phyloP scores from a whole-genome alignment of 2,329 filamentous ascomycete genomes.

The Biscogniauxia mediterranea region DNA sequence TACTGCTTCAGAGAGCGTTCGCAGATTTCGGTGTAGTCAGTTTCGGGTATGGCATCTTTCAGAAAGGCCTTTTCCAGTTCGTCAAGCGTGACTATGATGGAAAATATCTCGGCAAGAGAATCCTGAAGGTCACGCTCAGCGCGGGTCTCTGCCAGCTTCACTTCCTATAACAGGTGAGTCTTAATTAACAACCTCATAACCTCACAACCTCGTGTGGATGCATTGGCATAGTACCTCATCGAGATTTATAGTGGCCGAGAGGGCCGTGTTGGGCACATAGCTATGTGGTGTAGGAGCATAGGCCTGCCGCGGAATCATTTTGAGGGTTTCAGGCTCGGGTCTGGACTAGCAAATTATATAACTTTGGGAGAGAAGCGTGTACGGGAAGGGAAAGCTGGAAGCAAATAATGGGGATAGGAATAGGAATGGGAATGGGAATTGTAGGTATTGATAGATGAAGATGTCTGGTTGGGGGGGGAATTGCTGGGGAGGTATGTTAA shows the following conservation, averaged over 20 bases:
- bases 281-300: conserved; percentile 90
- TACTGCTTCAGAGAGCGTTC: conserved; percentile 93
- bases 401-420: too few relatives aligned
- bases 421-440: too few relatives aligned
- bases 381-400: too few relatives aligned
- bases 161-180: conserved; percentile 61
- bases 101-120: conserved; percentile 94
- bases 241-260: conserved; percentile 87
- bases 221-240: conserved; percentile 86
- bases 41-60: conserved; percentile 88
- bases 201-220: neutral
- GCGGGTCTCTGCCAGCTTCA: conserved; percentile 83
- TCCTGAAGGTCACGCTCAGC: conserved; percentile 92
- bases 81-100: conserved; percentile 93
- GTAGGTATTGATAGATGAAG: too few relatives aligned
- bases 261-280: conserved; percentile 80
- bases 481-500: too few relatives aligned
- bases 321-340: too few relatives aligned
- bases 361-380: too few relatives aligned
- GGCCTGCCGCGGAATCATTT: conserved; percentile 60
- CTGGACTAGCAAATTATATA: too few relatives aligned
- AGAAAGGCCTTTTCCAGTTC: conserved; percentile 95
- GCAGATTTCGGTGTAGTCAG: conserved; percentile 95
- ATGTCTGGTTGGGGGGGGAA: too few relatives aligned
- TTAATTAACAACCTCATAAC: too few relatives aligned